Evolutionary conservation across 139 green algal genomes (phyloP).

Genomic region (Micractinium conductrix): DNA sequence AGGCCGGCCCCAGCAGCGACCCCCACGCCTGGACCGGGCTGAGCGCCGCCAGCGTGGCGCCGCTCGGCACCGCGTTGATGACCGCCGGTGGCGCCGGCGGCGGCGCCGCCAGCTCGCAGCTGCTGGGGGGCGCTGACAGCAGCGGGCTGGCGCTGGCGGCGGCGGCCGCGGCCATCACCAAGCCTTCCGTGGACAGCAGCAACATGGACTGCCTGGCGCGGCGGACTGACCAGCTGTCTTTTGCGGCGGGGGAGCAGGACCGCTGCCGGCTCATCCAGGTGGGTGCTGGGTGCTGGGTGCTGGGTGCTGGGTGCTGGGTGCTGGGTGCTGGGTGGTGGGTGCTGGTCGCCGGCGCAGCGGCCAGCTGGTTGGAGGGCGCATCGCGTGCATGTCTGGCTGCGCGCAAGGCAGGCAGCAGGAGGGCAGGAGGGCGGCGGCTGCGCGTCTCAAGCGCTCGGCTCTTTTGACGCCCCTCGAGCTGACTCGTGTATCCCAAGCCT

Average conservation of each 20-base stretch:
- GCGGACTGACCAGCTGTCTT: slow-evolving; percentile 55
- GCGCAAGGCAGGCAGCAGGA: not conserved
- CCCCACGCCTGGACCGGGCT: not conserved
- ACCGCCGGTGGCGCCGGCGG: not conserved
- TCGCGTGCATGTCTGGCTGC: not conserved
- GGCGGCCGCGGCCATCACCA: slow-evolving; percentile 21
- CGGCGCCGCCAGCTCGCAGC: not conserved
- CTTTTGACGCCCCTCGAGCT: too few species aligned
- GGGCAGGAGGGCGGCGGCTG: too few species aligned
- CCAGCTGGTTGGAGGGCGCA: too few species aligned
- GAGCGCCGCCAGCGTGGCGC: not conserved
- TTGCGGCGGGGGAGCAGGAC: slow-evolving; percentile 61
- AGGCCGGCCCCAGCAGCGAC: not conserved
- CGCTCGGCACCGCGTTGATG: not conserved
- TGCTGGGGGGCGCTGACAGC: slow-evolving; percentile 6
- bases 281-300: too few species aligned
- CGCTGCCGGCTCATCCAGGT: slow-evolving; percentile 51
- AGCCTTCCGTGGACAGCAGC: slow-evolving; percentile 8
- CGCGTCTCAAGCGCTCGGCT: too few species aligned
- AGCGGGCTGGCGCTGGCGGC: slow-evolving; percentile 24
- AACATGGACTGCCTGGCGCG: slow-evolving; percentile 55
- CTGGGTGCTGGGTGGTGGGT: too few species aligned
- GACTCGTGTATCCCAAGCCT: too few species aligned
- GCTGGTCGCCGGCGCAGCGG: too few species aligned
- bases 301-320: too few species aligned